These are phyloP conservation scores for Vanrija pseudolonga DNA, from an alignment of 1,284 basidiomycete species.

Conservation along the genomic window DNA sequence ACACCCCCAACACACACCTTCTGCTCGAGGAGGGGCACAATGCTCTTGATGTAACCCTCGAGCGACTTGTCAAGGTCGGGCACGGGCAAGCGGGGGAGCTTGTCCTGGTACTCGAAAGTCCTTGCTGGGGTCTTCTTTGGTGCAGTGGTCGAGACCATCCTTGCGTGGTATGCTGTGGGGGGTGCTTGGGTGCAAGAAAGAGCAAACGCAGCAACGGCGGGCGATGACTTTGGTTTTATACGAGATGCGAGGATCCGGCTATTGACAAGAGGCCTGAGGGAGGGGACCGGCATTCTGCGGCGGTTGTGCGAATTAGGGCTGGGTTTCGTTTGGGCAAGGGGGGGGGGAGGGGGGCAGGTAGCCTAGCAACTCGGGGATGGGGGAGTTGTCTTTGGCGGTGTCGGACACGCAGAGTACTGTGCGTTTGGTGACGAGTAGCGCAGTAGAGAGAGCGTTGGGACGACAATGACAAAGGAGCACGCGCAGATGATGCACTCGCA, in stretches of 20 bases:
- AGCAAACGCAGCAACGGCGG: neutral
- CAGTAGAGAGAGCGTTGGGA: too few relatives aligned
- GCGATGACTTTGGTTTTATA: neutral
- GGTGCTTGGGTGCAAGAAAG: neutral
- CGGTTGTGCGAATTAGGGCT: neutral
- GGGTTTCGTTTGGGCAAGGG: neutral
- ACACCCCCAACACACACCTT: slow-evolving; percentile 53
- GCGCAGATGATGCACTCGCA: too few relatives aligned
- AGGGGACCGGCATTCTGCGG: neutral
- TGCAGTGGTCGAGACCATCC: slow-evolving; percentile 34
- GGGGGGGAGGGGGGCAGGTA: too few relatives aligned
- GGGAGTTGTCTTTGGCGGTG: neutral
- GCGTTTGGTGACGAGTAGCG: too few relatives aligned
- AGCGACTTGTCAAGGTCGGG: slow-evolving; percentile 75
- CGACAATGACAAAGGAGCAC: too few relatives aligned
- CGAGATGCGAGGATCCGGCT: neutral
- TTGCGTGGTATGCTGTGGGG: slow-evolving; percentile 4
- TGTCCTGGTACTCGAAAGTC: slow-evolving; percentile 50
- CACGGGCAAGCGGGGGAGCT: slow-evolving; percentile 71
- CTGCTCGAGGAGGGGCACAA: slow-evolving; percentile 75
- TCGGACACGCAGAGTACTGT: too few relatives aligned
- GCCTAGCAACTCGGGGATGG: neutral
- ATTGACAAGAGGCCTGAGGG: neutral
- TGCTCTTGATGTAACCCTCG: slow-evolving; percentile 71
- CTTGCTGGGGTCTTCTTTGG: slow-evolving; percentile 39